These are phyloP conservation scores for Ceraceosorus bombacis DNA, from an alignment of 1,284 basidiomycete species.

Conservation along the genomic window DNA sequence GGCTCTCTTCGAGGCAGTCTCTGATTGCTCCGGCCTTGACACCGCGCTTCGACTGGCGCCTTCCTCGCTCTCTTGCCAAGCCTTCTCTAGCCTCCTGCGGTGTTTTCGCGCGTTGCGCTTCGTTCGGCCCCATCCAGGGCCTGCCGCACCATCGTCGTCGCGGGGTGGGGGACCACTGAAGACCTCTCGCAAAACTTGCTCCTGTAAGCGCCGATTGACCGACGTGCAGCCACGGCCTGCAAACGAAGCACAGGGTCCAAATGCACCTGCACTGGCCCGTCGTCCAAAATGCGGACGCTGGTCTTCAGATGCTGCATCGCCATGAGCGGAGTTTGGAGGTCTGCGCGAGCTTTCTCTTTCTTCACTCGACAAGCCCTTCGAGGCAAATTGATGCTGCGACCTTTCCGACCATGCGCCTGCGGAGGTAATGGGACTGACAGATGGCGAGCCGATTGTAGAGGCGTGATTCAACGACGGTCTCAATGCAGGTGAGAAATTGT, in stretches of 20 bases:
- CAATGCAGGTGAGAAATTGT: slow-evolving; percentile 5
- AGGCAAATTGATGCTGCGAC: not conserved
- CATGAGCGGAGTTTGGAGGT: not conserved
- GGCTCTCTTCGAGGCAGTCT: no score
- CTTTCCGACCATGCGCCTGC: not conserved
- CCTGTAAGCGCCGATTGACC: slow-evolving; percentile 45
- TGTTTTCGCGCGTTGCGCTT: slow-evolving; percentile 29
- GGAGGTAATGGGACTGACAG: not conserved
- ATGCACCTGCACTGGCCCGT: not conserved
- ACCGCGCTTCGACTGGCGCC: slow-evolving; percentile 11
- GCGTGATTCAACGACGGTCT: not conserved
- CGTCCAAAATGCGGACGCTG: no score
- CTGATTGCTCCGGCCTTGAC: no score
- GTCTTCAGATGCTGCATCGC: not conserved
- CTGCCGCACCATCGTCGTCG: slow-evolving; percentile 11
- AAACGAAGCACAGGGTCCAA: slow-evolving; percentile 11
- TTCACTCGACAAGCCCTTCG: no score
- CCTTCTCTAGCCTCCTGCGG: slow-evolving; percentile 30
- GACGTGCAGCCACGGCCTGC: slow-evolving; percentile 41
- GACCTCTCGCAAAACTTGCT: slow-evolving; percentile 45
- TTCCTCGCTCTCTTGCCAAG: slow-evolving; percentile 40
- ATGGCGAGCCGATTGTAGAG: not conserved
- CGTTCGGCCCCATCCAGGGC: slow-evolving; percentile 4
- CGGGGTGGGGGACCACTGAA: slow-evolving; percentile 37
- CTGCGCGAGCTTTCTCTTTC: not conserved